phyloP scores from a whole-genome alignment of 164 flowering plant species.

The Umbellularia californica region DNA sequence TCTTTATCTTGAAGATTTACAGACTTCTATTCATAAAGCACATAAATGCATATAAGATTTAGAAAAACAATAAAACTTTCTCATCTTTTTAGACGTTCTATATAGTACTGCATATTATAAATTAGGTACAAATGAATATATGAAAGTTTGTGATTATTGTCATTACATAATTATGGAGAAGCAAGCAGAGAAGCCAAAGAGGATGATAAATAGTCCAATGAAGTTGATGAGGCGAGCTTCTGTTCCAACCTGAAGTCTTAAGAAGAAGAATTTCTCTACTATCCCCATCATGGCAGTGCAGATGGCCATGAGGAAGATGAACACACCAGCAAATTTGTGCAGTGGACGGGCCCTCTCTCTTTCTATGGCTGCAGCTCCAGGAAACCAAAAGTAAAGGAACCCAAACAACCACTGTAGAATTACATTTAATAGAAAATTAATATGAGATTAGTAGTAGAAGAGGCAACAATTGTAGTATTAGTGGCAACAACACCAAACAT shows the following conservation, averaged over 20 bases:
- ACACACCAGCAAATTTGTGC: constrained; percentile 35
- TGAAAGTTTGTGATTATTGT: too few species aligned
- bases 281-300: constrained; percentile 61
- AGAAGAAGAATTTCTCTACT: constrained; percentile 34
- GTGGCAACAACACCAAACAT: too few species aligned
- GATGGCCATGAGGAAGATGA: constrained; percentile 52
- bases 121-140: too few species aligned
- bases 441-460: neutral
- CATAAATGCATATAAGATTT: too few species aligned
- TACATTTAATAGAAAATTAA: neutral
- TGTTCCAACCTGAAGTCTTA: constrained; percentile 11
- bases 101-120: too few species aligned
- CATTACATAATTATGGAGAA: neutral
- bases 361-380: neutral
- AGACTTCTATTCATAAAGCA: too few species aligned
- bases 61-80: too few species aligned
- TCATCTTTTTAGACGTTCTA: too few species aligned
- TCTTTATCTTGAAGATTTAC: too few species aligned
- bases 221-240: constrained; percentile 45
- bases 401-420: constrained; percentile 19
- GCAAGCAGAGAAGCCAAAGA: constrained; percentile 34
- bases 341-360: constrained; percentile 8
- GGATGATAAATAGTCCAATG: constrained; percentile 51
- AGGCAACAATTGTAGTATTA: too few species aligned
- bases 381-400: constrained; percentile 13